Percentiles rank a stretch among this genome's conserved stretches.
Conservation (phyloP, 1,284 basidiomycete genomes). For the Ustilago crameri region DNA sequence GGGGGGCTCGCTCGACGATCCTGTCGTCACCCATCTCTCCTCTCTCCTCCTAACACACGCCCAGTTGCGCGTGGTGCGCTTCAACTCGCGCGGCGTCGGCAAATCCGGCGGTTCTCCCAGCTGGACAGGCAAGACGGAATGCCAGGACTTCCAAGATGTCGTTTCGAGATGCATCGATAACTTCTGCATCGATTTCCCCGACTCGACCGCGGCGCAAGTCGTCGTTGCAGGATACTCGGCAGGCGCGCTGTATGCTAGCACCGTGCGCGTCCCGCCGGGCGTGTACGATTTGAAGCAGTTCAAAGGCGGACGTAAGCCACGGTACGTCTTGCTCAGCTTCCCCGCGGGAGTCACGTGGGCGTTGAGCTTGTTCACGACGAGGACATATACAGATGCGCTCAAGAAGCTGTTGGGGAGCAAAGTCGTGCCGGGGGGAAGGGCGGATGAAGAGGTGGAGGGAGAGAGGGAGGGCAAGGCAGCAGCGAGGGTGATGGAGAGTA, state of each 20-base stretch:
- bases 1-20: constrained; percentile 49
- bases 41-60: constrained; percentile 21
- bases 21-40: constrained; percentile 35
- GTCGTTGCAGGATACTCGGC: constrained; percentile 45
- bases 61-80: constrained; percentile 36
- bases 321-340: constrained; percentile 49
- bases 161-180: constrained; percentile 30
- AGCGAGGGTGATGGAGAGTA: constrained; percentile 12
- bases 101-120: constrained; percentile 33
- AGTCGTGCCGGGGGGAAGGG: background rate
- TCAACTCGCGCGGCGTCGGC: constrained; percentile 53
- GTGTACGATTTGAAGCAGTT: constrained; percentile 35
- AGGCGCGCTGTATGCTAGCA: constrained; percentile 40
- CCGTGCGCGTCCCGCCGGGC: constrained; percentile 7
- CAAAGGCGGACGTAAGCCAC: constrained; percentile 20
- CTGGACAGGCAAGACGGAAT: constrained; percentile 49
- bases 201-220: constrained; percentile 9
- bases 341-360: constrained; percentile 52
- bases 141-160: constrained; percentile 44
- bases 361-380: constrained; percentile 37
- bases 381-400: constrained; percentile 23
- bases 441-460: constrained; percentile 6
- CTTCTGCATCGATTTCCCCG: constrained; percentile 33
- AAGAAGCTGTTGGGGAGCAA: constrained; percentile 22
- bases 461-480: constrained; percentile 14